Evolutionary conservation across 2,329 filamentous ascomycete species (phyloP), one percentile per base, ranked within the genome.

Genomic region (Podosphaera aphanis): DNA sequence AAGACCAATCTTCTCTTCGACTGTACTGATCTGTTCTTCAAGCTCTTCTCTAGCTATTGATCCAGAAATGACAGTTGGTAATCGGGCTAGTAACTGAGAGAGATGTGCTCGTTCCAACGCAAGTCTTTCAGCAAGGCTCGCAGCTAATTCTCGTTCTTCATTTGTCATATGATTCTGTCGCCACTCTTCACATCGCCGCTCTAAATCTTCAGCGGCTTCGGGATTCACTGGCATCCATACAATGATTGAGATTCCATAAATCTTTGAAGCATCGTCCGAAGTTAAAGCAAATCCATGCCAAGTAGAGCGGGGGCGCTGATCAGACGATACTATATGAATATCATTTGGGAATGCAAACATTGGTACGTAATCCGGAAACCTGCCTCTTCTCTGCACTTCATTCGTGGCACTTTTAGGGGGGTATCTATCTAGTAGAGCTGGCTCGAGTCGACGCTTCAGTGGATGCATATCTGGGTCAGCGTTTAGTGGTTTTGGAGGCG

Each of bases 251-350:
- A 95, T 83, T 29, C 85, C 88, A 58, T 95, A 88, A 18, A 95
- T 69, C 60, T 90, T 93, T 46, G 83, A 81, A 55, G 84, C 88
- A 59, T 95, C 86, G 47, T 83, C 82, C 19, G 80, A 81, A 2
- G 90, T 98, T 90, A 98, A 95, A 50, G 84, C 86, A 59, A 98
- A 98, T 43, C 90, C 90, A 63, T 98, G 90, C 90, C 90, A 98
- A 20, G 86, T 94, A n/a, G 90, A 88, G 50, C 85, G 73, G 1
- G 90, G 90, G 50, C 86, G 73, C 59, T 93, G 84, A 57, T 98
- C 90, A 1, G 86, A 86, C 1, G 90, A 94, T 8, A 95, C 83
- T 45, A 98, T 90, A 51, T 85, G 85, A 55, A 98, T 90, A 61
- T 98, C 90, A 62, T 95, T 94, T 40, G 90, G 90, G 56, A 95